Evolutionary conservation across 2,329 filamentous ascomycete species (phyloP).

Genomic region (Penicillium verrucosum): DNA sequence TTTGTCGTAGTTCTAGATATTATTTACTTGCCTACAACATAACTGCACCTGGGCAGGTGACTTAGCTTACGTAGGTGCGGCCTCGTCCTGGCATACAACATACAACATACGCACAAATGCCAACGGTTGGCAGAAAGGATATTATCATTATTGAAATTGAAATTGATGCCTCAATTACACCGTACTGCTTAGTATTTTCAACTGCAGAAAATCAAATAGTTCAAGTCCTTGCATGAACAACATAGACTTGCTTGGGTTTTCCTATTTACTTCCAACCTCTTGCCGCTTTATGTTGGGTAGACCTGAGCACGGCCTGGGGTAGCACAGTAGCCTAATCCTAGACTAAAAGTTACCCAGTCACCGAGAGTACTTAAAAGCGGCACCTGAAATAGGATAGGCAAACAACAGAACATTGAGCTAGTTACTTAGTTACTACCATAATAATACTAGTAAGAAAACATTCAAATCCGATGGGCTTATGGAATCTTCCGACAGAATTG

Average conservation of each 20-base stretch:
- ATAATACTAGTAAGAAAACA: no score
- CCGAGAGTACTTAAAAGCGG: not conserved
- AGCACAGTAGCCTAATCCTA: no score
- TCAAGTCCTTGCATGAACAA: conserved; percentile 2
- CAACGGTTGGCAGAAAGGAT: not conserved
- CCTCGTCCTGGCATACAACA: not conserved
- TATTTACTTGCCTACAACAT: not conserved
- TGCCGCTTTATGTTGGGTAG: not conserved
- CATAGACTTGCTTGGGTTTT: not conserved
- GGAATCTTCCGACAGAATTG: no score
- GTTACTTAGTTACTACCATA: no score
- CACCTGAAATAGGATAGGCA: not conserved
- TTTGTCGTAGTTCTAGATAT: not conserved
- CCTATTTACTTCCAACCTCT: not conserved
- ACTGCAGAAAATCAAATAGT: not conserved
- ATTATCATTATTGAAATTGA: not conserved
- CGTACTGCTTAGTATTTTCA: not conserved
- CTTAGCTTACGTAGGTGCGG: not conserved
- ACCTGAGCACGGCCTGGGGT: not conserved
- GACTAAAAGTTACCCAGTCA: not conserved
- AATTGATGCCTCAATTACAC: not conserved
- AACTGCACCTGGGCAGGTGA: not conserved
- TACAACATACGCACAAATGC: not conserved
- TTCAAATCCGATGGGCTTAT: no score
- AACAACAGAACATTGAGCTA: not conserved